These are phyloP conservation scores for Bretschneidera sinensis DNA, from an alignment of 345 rosid species.

Conservation along the genomic window DNA sequence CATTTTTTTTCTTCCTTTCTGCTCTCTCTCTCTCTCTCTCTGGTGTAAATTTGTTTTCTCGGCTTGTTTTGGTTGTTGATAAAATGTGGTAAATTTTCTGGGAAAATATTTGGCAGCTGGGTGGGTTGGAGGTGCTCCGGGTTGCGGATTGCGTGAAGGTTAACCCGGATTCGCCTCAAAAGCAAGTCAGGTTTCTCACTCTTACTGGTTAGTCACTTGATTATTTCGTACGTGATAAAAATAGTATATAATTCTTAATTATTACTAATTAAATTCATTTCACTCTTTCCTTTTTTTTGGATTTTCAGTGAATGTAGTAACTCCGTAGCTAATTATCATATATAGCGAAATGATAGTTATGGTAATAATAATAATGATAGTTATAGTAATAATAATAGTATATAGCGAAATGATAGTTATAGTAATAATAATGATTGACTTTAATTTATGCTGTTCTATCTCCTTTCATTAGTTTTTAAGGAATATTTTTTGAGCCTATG, in stretches of 20 bases:
- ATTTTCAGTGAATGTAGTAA: background rate
- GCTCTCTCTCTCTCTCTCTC: no score
- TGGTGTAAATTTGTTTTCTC: background rate
- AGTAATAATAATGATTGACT: no score
- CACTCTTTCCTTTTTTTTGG: background rate
- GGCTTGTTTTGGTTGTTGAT: conserved; percentile 2
- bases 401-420: no score
- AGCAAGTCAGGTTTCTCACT: conserved; percentile 85
- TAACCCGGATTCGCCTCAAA: conserved; percentile 91
- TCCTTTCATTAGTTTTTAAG: no score
- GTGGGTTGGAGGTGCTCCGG: conserved; percentile 49
- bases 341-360: no score
- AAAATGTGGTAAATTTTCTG: background rate
- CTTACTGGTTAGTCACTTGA: conserved; percentile 59
- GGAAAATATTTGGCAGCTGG: conserved; percentile 36
- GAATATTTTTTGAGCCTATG: no score
- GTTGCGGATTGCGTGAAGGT: conserved; percentile 73
- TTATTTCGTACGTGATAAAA: no score
- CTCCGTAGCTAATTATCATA: background rate
- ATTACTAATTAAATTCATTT: no score
- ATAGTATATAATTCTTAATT: no score
- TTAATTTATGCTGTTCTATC: no score
- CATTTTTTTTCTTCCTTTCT: background rate
- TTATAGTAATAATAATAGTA: no score
- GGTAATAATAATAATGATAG: no score